Base-by-base conservation (phyloP, 768 basidiomycete species). In the Trametes villosa region DNA sequence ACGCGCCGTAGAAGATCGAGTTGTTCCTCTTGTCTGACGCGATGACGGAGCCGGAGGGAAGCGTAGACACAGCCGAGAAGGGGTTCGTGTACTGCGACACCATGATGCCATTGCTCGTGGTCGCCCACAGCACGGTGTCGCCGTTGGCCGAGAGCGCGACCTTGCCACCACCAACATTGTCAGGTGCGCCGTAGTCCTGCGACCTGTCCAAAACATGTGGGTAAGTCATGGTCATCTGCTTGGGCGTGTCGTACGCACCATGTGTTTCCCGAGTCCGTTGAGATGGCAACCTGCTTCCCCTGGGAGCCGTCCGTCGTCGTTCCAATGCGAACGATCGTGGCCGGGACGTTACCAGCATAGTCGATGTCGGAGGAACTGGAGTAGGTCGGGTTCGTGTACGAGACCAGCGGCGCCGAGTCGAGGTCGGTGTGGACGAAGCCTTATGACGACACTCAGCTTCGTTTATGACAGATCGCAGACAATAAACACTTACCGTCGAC, bases 21-120 rank as follows among this genome's bases (percentile, higher is more conserved):
- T 83, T 79, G 70, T 80, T 79, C 63, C 76, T 76, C 72, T 87
- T 87, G 73, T 89, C 87, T 2, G 86, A 83, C 9, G 86, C 85
- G 62, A 89, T 87, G 13, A 75, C 78, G 1, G 85, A 80, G 38
- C 68, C 71, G 3, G 81, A 76, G 0, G 87, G 86, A 4, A 88
- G 78, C 15, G 79, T 72, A 0, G 81, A 65, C 29, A 87, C 86
- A 3, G 76, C 65, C 3, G 75, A 71, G 70, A 88, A 87, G 1
- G 81, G 51, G 41, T 74, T 75, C 6, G 78, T 79, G 63, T 78
- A 79, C 49, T 81, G 79, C 11, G 85, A 86, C 3, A 86, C 81
- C 59, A 78, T 70, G 24, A 85, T 79, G 34, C 84, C 82, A 46
- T 80, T 79, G 38, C 72, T 64, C 15, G 69, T 70, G 13, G 83